phyloP scores from a whole-genome alignment of 1,284 basidiomycete genomes.

The Cutaneotrichosporon spelunceum region DNA sequence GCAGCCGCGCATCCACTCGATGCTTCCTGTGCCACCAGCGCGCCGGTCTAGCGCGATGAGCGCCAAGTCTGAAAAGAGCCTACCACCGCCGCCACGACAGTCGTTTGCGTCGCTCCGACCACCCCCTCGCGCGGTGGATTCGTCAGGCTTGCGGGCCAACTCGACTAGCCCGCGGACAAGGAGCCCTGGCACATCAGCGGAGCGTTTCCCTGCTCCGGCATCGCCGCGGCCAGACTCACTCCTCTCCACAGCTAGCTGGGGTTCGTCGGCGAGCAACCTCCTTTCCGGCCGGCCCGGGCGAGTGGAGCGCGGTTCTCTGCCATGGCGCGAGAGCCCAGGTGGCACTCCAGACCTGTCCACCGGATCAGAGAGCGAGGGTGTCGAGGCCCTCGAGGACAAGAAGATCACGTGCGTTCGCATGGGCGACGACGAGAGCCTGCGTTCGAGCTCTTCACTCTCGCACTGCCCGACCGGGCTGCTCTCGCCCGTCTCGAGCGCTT shows the following conservation, averaged over 20 bases:
- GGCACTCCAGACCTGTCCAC: neutral
- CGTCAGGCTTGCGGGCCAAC: neutral
- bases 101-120: neutral
- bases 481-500: neutral
- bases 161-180: neutral
- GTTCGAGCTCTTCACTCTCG: neutral
- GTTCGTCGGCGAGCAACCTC: neutral
- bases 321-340: neutral
- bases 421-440: neutral
- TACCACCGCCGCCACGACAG: neutral
- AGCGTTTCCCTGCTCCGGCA: neutral
- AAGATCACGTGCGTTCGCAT: neutral
- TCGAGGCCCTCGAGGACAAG: neutral
- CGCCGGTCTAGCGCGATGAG: constrained; percentile 2
- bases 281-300: neutral
- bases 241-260: constrained; percentile 7
- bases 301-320: too few species aligned
- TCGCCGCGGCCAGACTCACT: neutral
- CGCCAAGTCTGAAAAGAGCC: neutral
- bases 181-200: neutral
- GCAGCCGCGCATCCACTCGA: neutral
- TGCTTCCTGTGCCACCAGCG: neutral
- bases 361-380: neutral
- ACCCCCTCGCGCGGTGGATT: neutral
- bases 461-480: neutral